Evolutionary conservation across 2,329 filamentous ascomycete species (phyloP).

Genomic region (Chalara sp.): DNA sequence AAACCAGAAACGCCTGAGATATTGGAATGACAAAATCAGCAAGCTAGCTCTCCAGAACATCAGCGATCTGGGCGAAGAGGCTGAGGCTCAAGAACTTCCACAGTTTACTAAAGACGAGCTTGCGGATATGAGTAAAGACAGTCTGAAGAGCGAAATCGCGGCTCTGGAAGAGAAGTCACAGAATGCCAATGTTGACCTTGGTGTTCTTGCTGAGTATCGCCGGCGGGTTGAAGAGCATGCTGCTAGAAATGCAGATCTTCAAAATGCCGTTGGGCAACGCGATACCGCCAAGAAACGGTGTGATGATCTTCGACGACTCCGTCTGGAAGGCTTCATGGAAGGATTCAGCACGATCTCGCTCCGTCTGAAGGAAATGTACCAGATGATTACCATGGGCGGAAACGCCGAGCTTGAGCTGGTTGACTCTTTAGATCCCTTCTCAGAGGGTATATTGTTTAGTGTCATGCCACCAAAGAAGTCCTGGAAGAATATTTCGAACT

Average conservation of each 20-base stretch:
- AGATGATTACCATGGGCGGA: slow-evolving; percentile 99
- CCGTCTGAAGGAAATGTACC: slow-evolving; percentile 98
- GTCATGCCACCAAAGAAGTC: slow-evolving; percentile 99
- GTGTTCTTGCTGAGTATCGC: slow-evolving; percentile 83
- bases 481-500: slow-evolving; percentile 98
- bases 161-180: slow-evolving; percentile 69
- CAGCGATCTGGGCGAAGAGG: slow-evolving; percentile 58
- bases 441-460: slow-evolving; percentile 91
- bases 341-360: slow-evolving; percentile 92
- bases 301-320: slow-evolving; percentile 82
- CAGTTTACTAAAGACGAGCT: slow-evolving; percentile 69
- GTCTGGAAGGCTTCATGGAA: slow-evolving; percentile 96
- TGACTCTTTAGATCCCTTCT: slow-evolving; percentile 92
- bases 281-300: slow-evolving; percentile 88
- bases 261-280: slow-evolving; percentile 67
- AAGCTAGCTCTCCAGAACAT: slow-evolving; percentile 82
- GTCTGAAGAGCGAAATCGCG: slow-evolving; percentile 60
- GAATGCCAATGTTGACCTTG: slow-evolving; percentile 79
- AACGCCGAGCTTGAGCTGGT: slow-evolving; percentile 97
- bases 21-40: slow-evolving; percentile 85
- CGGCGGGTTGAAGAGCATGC: slow-evolving; percentile 79
- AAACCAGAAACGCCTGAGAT: slow-evolving; percentile 74
- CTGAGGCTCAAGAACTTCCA: slow-evolving; percentile 55
- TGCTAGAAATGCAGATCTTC: slow-evolving; percentile 75
- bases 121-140: slow-evolving; percentile 56